Conservation (phyloP, 1,139 yeast genomes). For the Hyphopichia wangnamkhiaoensis region DNA sequence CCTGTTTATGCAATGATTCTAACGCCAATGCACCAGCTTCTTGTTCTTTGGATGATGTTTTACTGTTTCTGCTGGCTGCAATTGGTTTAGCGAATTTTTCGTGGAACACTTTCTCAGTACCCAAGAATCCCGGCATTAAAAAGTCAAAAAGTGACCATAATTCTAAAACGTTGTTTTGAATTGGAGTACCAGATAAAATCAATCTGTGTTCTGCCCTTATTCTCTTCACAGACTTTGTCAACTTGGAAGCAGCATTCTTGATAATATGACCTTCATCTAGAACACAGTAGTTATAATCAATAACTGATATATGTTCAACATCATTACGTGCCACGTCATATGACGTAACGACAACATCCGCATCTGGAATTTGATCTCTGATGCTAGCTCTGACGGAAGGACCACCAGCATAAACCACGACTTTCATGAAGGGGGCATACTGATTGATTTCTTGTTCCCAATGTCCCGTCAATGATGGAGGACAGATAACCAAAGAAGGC, state of each 20-base stretch:
- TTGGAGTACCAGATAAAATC: constrained; percentile 94
- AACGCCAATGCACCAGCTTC: constrained; percentile 96
- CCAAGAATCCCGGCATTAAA: constrained; percentile 97
- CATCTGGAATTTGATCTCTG: constrained; percentile 52
- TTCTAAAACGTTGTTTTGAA: constrained; percentile 94
- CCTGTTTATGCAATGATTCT: constrained; percentile 95
- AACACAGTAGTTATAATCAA: constrained; percentile 90
- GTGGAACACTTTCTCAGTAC: constrained; percentile 91
- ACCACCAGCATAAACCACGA: constrained; percentile 88
- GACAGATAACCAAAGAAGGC: constrained; percentile 89
- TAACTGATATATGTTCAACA: constrained; percentile 57
- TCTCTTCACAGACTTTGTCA: constrained; percentile 84
- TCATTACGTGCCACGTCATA: constrained; percentile 97
- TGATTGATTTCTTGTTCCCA: constrained; percentile 96
- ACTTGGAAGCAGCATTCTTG: constrained; percentile 84
- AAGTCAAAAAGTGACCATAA: constrained; percentile 97
- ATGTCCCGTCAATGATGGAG: constrained; percentile 96
- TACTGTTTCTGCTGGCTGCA: constrained; percentile 89
- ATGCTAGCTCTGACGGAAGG: constrained; percentile 71
- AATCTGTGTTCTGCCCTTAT: constrained; percentile 86
- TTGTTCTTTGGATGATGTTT: constrained; percentile 90
- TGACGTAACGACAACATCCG: constrained; percentile 89
- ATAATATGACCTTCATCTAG: constrained; percentile 98
- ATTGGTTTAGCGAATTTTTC: constrained; percentile 97
- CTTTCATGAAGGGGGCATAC: constrained; percentile 85